Conservation (phyloP, 1,284 basidiomycete species). For the Malassezia furfur region DNA sequence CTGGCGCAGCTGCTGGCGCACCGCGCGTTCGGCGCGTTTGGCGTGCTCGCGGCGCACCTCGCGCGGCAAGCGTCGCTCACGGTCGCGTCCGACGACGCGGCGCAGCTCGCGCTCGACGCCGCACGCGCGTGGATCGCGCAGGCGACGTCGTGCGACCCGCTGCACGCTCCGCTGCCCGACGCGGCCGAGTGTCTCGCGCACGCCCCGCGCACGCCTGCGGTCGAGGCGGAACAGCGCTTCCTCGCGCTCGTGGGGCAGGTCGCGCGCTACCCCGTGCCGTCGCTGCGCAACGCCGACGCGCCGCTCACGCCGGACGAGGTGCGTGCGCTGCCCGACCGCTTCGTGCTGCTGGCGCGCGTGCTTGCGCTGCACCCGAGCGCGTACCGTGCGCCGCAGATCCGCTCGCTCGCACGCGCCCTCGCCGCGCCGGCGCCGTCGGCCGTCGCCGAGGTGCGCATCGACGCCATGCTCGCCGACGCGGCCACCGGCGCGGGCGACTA, state of each 20-base stretch:
- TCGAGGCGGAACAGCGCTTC: background rate
- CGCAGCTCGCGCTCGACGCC: conserved; percentile 6
- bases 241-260: conserved; percentile 4
- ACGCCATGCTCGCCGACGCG: conserved; percentile 16
- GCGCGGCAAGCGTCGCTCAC: background rate
- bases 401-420: background rate
- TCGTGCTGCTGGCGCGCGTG: conserved; percentile 11
- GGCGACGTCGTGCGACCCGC: conserved; percentile 11
- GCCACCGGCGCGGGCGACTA: conserved; percentile 7
- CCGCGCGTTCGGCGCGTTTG: background rate
- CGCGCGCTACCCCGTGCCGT: background rate
- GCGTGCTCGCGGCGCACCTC: background rate
- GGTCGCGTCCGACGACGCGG: background rate
- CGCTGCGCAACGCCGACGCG: background rate
- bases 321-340: conserved; percentile 1
- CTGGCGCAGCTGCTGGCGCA: background rate
- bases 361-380: conserved; percentile 6
- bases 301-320: conserved; percentile 11
- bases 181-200: conserved; percentile 6
- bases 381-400: conserved; percentile 12
- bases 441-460: conserved; percentile 5
- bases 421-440: no score
- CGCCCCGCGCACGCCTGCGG: conserved; percentile 3
- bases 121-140: conserved; percentile 7
- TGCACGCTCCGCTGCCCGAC: conserved; percentile 4